Base-by-base conservation (phyloP, 2,329 filamentous ascomycete genomes). In the Arthroderma sp. region DNA sequence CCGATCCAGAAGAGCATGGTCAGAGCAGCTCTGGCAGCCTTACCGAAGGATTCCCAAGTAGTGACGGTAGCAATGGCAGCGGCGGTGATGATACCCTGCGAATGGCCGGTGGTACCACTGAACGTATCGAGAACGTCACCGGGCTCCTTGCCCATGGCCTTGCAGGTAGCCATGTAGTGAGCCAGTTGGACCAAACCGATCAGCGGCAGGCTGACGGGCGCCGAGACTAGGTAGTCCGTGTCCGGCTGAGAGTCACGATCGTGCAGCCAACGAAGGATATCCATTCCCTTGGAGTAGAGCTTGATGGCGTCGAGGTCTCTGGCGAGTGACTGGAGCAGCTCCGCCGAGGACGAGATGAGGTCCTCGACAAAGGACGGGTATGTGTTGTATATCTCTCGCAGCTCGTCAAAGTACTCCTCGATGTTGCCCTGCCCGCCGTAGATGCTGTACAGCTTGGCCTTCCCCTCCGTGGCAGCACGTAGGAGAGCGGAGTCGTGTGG, bases 1-100 rank as follows among this genome's bases (percentile, higher is more conserved):
- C 94, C 93, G 64, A 98, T 95, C 93, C 93, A 98, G 79, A 98
- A 98, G 31, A 98, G 85, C 67, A 96, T 88, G 31, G 88, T 93
- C 62, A 98, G 77, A 2, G 91, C 87, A 64, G 88, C 84, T 66
- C 80, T 85, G 57, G 89, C 82, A 57, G 88, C 83, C 67, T 87
- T 84, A 63, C 87, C 83, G 71, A 93, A 98, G 0, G 88, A 88
- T 61, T 95, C 90, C 93, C 93, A 98, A 28, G 87, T 90, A 64
- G 88, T 87, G 2, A 91, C 88, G 4, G 91, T 88, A 1, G 94
- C 87, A 59, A 93, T 95, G 23, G 88, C 88, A 31, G 91, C 90
- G 23, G 93, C 93, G 61, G 94, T 90, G 60, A 98, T 87, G 17
- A 98, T 85, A 70, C 93, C 93, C 71, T 98, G 93, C 0, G 93